Conservation (phyloP, 148 eudicot species). For the Vaccinium myrtillus region DNA sequence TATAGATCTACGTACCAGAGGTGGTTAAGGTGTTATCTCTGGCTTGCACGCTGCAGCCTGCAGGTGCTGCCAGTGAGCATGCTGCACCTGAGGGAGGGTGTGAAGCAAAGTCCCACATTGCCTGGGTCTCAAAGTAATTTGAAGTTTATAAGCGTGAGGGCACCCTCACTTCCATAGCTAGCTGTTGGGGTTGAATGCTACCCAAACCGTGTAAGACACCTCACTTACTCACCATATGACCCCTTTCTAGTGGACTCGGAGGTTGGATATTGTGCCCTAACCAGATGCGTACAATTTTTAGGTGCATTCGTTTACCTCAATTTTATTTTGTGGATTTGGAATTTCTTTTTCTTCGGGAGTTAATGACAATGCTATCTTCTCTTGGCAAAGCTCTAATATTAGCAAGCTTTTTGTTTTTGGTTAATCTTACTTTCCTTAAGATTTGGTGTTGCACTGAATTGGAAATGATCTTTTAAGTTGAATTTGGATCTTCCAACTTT, state of each 20-base stretch:
- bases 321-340: background rate
- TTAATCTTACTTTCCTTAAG: background rate
- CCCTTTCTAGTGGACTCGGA: background rate
- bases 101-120: no score
- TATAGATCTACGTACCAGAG: no score
- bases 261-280: no score
- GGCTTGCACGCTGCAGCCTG: no score
- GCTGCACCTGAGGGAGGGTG: no score
- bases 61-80: no score
- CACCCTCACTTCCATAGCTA: no score
- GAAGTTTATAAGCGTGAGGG: no score
- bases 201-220: no score
- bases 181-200: no score
- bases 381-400: background rate
- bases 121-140: no score
- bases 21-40: no score
- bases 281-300: background rate
- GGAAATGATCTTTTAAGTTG: background rate
- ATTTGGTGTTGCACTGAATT: background rate
- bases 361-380: background rate
- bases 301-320: background rate
- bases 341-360: background rate
- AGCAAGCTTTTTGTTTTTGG: background rate
- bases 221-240: background rate
- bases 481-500: background rate